Evolutionary conservation across 2,329 filamentous ascomycete species (phyloP).

Genomic region (Penicillium sp.): DNA sequence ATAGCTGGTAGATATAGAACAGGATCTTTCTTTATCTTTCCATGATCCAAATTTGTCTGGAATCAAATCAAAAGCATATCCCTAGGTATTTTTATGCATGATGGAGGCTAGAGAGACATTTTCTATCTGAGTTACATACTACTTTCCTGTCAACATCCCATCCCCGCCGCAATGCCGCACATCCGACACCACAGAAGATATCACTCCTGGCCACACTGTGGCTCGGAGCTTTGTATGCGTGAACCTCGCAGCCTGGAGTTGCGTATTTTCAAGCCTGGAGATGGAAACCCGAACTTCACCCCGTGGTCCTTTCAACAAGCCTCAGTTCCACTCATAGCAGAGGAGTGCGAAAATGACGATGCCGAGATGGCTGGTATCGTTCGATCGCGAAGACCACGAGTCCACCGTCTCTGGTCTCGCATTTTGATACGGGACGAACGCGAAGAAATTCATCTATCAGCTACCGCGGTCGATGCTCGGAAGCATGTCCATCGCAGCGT

Average conservation of each 20-base stretch:
- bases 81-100: slow-evolving; percentile 5
- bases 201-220: slow-evolving; percentile 47
- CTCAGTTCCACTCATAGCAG: slow-evolving; percentile 23
- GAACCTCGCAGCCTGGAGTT: slow-evolving; percentile 31
- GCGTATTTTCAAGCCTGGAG: slow-evolving; percentile 22
- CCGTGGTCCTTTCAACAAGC: slow-evolving; percentile 23
- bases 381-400: slow-evolving; percentile 29
- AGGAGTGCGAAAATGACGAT: slow-evolving; percentile 37
- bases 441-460: slow-evolving; percentile 15
- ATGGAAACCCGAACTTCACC: slow-evolving; percentile 18
- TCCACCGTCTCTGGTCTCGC: slow-evolving; percentile 36
- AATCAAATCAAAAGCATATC: background rate
- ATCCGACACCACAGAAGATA: slow-evolving; percentile 40
- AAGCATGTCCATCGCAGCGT: slow-evolving; percentile 30
- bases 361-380: slow-evolving; percentile 44
- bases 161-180: slow-evolving; percentile 33
- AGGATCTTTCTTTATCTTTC: background rate
- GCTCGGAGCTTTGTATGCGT: slow-evolving; percentile 31
- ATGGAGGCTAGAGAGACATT: slow-evolving; percentile 15
- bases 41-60: background rate
- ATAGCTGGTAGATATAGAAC: slow-evolving; percentile 13
- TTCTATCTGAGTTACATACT: background rate
- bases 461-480: slow-evolving; percentile 15
- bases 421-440: slow-evolving; percentile 6
- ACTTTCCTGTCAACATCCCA: background rate